These are phyloP conservation scores for Tardiomyces digboiensis DNA, from an alignment of 1,139 yeast genomes.

Conservation along the genomic window DNA sequence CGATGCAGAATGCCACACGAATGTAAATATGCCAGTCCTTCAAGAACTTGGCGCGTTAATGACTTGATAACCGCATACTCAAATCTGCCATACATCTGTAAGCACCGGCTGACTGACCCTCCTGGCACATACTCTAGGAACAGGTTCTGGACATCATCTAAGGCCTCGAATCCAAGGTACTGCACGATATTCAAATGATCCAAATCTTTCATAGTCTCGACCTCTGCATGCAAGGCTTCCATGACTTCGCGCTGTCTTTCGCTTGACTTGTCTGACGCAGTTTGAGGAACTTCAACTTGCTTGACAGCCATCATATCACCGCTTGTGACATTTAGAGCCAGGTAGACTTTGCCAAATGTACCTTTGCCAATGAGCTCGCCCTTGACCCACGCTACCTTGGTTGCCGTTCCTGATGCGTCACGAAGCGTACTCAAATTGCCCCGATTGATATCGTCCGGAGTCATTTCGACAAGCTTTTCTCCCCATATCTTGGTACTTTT, in stretches of 20 bases:
- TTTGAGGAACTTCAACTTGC: slow-evolving; percentile 68
- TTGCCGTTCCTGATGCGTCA: slow-evolving; percentile 56
- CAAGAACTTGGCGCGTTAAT: slow-evolving; percentile 69
- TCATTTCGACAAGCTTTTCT: slow-evolving; percentile 83
- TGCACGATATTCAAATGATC: slow-evolving; percentile 95
- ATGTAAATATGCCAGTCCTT: slow-evolving; percentile 82
- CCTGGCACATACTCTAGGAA: slow-evolving; percentile 97
- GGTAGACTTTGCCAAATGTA: slow-evolving; percentile 91
- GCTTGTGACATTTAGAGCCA: slow-evolving; percentile 90
- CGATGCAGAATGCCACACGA: slow-evolving; percentile 84
- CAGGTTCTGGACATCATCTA: slow-evolving; percentile 65
- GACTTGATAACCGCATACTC: slow-evolving; percentile 69
- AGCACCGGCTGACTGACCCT: slow-evolving; percentile 86
- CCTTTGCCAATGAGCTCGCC: slow-evolving; percentile 98
- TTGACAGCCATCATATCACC: slow-evolving; percentile 99
- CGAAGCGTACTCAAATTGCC: slow-evolving; percentile 46
- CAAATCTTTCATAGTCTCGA: slow-evolving; percentile 86
- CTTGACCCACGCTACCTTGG: slow-evolving; percentile 94
- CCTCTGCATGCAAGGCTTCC: slow-evolving; percentile 83
- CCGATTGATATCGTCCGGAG: slow-evolving; percentile 54
- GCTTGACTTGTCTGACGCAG: slow-evolving; percentile 35
- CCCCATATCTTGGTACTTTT: slow-evolving; percentile 98
- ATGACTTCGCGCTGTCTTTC: slow-evolving; percentile 46
- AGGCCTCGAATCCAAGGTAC: slow-evolving; percentile 85
- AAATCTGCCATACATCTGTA: slow-evolving; percentile 77